Evolutionary conservation across 2,329 filamentous ascomycete genomes (phyloP), one percentile per base, ranked within the genome.

Genomic region (Sclerotinia trifoliorum): DNA sequence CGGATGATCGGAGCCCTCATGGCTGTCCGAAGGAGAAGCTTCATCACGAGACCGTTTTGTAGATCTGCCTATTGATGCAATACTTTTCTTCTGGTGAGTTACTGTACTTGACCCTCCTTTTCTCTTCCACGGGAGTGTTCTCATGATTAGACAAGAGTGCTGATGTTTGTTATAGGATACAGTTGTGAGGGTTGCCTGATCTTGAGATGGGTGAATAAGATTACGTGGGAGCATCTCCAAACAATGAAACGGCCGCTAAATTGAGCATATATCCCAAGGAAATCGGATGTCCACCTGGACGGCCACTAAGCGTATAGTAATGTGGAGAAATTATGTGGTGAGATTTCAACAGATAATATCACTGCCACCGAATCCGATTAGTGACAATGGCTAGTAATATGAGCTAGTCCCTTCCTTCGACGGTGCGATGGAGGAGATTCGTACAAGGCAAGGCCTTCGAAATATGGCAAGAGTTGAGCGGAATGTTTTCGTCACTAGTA

Each of bases 111-210:
- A 65, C n/a, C 46, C 67, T n/a, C 65, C 60, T 13, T 44, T 63
- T 15, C 63, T 67, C 32, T 66, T 61, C 75, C 75, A 77, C 17
- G 74, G 74, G 19, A 77, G 71, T 17, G 66, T 75, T 66, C 75
- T 67, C 75, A 76, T 76, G 6, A 32, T 69, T 56, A 17, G 46
- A 39, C 24, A 5, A 48, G 17, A 19, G 29, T 46, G 19, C 57
- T 39, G n/a, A 24, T 19, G 21, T 26, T 29, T 51, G 58, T 21
- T 44, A 19, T 24, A 35, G n/a, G 42, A 21, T 32, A 32, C 17
- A 61, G 19, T n/a, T 15, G 48, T 29, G 42, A 2, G 21, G 21
- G 29, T 17, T 19, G 11, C 19, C 24, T 44, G 7, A 13, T 65
- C 10, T 8, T 56, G 2, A 35, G 21, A 35, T 13, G 10, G 11